A percentile compares a stretch with the other conserved stretches of the same genome.
Evolutionary conservation across 352 stramenopile species (phyloP).

Genomic region (Elongisporangium undulatum): DNA sequence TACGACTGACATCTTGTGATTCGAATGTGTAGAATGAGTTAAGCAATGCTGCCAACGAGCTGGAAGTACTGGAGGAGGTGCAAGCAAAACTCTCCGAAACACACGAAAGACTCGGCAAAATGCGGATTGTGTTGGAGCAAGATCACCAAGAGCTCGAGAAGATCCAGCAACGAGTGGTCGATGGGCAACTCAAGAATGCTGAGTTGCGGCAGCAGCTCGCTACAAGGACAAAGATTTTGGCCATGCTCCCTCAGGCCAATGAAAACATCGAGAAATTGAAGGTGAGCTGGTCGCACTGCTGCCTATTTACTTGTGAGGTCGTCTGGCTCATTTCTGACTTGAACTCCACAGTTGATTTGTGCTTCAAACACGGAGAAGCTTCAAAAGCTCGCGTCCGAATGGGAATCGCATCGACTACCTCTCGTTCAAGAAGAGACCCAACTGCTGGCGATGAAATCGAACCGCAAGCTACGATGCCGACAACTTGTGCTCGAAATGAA

Average conservation of each 20-base stretch:
- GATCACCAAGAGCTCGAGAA: conserved; percentile 21
- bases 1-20: neutral
- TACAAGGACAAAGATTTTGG: conserved; percentile 48
- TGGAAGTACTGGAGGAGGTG: conserved; percentile 22
- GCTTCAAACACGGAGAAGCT: conserved; percentile 46
- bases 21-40: neutral
- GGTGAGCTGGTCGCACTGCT: conserved; percentile 7
- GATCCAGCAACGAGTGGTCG: conserved; percentile 25
- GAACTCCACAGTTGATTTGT: conserved; percentile 32
- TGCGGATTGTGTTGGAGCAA: conserved; percentile 32
- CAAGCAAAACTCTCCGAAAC: conserved; percentile 27
- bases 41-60: conserved; percentile 5
- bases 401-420: conserved; percentile 37
- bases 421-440: conserved; percentile 43
- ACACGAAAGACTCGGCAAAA: conserved; percentile 28
- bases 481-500: conserved; percentile 72
- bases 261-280: conserved; percentile 71
- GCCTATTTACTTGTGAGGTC: neutral
- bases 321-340: neutral
- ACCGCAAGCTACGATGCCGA: conserved; percentile 44
- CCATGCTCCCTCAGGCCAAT: conserved; percentile 57
- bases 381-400: conserved; percentile 39
- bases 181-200: conserved; percentile 20
- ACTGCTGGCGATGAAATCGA: conserved; percentile 38
- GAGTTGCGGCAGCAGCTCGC: conserved; percentile 45